Evolutionary conservation across 148 eudicot species (phyloP).

Genomic region (Salicornia ramosissima): DNA sequence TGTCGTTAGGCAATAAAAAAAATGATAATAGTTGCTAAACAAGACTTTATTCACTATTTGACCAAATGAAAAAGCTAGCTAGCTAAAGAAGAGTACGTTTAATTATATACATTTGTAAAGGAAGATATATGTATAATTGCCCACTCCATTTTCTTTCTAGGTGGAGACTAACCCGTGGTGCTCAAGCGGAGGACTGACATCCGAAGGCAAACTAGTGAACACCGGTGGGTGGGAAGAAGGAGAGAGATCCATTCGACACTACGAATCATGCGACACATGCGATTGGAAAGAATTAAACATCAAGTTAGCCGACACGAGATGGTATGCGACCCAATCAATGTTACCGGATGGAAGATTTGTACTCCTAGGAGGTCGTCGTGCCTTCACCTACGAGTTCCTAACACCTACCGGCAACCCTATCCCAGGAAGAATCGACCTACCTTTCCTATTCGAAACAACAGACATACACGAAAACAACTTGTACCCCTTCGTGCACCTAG

Average conservation of each 20-base stretch:
- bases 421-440: constrained; percentile 27
- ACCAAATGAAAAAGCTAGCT: no score
- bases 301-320: constrained; percentile 35
- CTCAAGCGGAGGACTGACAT: constrained; percentile 65
- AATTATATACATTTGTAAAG: no score
- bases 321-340: constrained; percentile 58
- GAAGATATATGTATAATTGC: not conserved
- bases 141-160: constrained; percentile 24
- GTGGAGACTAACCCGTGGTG: constrained; percentile 68
- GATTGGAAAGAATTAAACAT: constrained; percentile 35
- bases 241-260: constrained; percentile 32
- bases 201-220: constrained; percentile 51
- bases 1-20: no score
- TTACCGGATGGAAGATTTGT: constrained; percentile 50
- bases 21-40: no score
- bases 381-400: constrained; percentile 53
- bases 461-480: constrained; percentile 70
- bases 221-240: constrained; percentile 67
- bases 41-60: no score
- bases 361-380: constrained; percentile 61
- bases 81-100: no score
- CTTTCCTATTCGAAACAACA: constrained; percentile 46
- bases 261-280: constrained; percentile 28
- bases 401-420: constrained; percentile 31
- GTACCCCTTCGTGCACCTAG: constrained; percentile 68